Conservation (phyloP, 176 grass and related monocot species). For the Aegilops speltoides region DNA sequence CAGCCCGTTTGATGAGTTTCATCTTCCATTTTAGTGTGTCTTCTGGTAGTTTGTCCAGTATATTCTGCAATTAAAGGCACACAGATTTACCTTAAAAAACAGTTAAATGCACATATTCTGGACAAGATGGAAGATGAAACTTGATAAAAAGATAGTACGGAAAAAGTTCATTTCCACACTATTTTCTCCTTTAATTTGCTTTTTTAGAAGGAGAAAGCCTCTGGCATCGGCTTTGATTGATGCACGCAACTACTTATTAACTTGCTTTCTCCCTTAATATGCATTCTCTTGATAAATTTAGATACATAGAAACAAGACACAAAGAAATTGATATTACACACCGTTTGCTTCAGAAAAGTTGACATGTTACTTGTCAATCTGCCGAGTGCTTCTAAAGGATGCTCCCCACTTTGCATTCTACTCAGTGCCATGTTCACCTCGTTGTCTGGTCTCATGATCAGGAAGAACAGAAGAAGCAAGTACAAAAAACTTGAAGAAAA, state of each 20-base stretch:
- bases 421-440: constrained; percentile 45
- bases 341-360: constrained; percentile 42
- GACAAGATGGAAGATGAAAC: background rate
- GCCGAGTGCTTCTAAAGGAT: constrained; percentile 46
- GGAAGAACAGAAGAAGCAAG: constrained; percentile 4
- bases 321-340: background rate
- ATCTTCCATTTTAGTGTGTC: constrained; percentile 65
- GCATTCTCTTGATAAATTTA: background rate
- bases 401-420: constrained; percentile 45
- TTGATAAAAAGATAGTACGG: too few relatives aligned
- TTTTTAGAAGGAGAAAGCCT: too few relatives aligned
- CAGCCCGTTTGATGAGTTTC: constrained; percentile 39
- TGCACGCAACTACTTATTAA: too few relatives aligned
- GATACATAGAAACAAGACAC: background rate
- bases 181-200: too few relatives aligned
- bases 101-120: background rate
- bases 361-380: constrained; percentile 48
- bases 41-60: constrained; percentile 61
- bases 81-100: background rate
- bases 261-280: too few relatives aligned
- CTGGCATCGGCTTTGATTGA: too few relatives aligned
- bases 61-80: constrained; percentile 38
- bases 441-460: constrained; percentile 45
- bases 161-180: background rate
- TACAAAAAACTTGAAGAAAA: background rate